Conservation (phyloP, 495 filamentous ascomycete species). For the Trichoderma virens region DNA sequence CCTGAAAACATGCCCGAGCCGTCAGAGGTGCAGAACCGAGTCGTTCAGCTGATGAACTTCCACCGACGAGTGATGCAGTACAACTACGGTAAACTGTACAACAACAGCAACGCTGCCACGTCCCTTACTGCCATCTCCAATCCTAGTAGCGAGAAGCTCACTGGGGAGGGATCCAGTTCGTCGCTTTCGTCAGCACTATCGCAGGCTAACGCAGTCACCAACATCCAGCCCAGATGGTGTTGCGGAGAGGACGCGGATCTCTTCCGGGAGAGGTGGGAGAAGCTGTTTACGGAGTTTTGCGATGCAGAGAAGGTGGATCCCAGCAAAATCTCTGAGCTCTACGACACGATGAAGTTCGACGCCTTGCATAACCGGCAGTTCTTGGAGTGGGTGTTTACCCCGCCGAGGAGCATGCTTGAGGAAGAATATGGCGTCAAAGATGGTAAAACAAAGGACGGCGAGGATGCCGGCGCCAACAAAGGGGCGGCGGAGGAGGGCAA, state of each 20-base stretch:
- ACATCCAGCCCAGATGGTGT: slow-evolving; percentile 88
- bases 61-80: slow-evolving; percentile 89
- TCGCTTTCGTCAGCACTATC: slow-evolving; percentile 39
- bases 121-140: slow-evolving; percentile 49
- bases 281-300: slow-evolving; percentile 92
- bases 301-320: slow-evolving; percentile 97
- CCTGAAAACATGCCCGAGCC: slow-evolving; percentile 93
- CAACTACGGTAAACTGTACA: slow-evolving; percentile 74
- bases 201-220: slow-evolving; percentile 50
- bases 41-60: slow-evolving; percentile 95
- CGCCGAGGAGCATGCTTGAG: slow-evolving; percentile 57
- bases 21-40: slow-evolving; percentile 78
- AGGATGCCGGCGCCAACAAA: neutral
- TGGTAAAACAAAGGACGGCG: slow-evolving; percentile 19
- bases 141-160: slow-evolving; percentile 31
- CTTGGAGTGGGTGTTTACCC: slow-evolving; percentile 96
- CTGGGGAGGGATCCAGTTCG: slow-evolving; percentile 28
- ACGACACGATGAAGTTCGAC: slow-evolving; percentile 99
- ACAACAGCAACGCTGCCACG: slow-evolving; percentile 47
- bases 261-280: slow-evolving; percentile 97
- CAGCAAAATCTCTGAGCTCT: slow-evolving; percentile 94
- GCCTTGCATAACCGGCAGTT: slow-evolving; percentile 94
- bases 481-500: slow-evolving; percentile 28
- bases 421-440: slow-evolving; percentile 48
- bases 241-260: slow-evolving; percentile 91